A percentile compares a stretch with the other conserved stretches of the same genome.
Conservation (phyloP, 192 early-diverging fungal species). For the Coemansia asiatica region DNA sequence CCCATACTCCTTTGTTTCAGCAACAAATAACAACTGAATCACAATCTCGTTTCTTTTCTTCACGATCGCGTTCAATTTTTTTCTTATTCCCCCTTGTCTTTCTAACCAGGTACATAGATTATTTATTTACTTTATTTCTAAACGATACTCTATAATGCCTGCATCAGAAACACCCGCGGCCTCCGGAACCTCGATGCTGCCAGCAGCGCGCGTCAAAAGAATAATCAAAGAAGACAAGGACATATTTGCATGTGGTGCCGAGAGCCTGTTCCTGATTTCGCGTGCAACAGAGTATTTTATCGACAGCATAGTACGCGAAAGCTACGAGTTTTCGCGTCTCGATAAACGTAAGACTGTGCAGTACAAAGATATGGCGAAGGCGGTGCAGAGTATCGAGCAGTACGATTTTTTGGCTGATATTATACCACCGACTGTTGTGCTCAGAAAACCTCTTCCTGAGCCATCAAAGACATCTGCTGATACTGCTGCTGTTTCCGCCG, state of each 20-base stretch:
- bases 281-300: constrained; percentile 72
- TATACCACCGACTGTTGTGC: constrained; percentile 34
- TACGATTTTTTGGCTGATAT: constrained; percentile 52
- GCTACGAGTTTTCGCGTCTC: constrained; percentile 60
- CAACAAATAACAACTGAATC: neutral
- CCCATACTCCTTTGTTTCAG: neutral
- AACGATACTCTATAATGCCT: neutral
- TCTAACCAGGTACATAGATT: neutral
- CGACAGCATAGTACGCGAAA: constrained; percentile 65
- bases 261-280: constrained; percentile 66
- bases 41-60: neutral
- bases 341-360: constrained; percentile 72
- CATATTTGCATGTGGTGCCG: constrained; percentile 64
- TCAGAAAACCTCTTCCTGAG: constrained; percentile 20
- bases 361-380: constrained; percentile 72
- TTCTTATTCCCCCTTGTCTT: neutral
- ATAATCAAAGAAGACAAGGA: constrained; percentile 80
- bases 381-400: constrained; percentile 54
- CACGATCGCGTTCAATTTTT: neutral
- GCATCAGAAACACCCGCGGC: neutral
- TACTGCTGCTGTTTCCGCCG: no score
- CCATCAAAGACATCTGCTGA: neutral
- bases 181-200: constrained; percentile 59
- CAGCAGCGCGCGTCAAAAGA: constrained; percentile 66
- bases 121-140: neutral